Evolutionary conservation across 345 rosid genomes (phyloP).

Genomic region (Bruguiera parviflora): DNA sequence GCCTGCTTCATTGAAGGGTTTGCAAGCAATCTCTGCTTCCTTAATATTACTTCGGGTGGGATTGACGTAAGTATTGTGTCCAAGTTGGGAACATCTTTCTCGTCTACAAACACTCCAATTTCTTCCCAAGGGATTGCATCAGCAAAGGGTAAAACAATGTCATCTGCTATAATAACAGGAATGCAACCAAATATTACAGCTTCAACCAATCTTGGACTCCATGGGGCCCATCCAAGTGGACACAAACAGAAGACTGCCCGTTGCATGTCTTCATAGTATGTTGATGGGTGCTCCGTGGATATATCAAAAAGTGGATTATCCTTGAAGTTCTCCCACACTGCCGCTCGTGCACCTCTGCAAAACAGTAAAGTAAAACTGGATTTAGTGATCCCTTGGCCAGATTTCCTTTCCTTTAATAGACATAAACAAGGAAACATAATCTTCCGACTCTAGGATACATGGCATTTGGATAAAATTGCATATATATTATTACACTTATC

Average conservation of each 20-base stretch:
- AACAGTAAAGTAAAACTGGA: not conserved
- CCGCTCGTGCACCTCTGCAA: slow-evolving; percentile 90
- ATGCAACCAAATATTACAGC: slow-evolving; percentile 98
- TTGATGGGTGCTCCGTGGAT: slow-evolving; percentile 88
- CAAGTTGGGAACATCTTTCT: slow-evolving; percentile 74
- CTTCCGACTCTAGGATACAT: too few relatives aligned
- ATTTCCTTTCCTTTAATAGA: not conserved
- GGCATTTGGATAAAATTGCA: too few relatives aligned
- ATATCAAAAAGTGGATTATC: slow-evolving; percentile 89
- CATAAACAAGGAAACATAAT: not conserved
- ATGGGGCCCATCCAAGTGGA: slow-evolving; percentile 96
- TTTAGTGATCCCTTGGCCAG: not conserved
- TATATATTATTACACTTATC: too few relatives aligned
- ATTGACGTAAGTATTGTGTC: slow-evolving; percentile 85
- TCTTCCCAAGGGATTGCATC: slow-evolving; percentile 99
- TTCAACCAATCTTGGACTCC: slow-evolving; percentile 98
- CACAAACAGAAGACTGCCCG: slow-evolving; percentile 85
- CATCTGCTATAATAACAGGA: slow-evolving; percentile 93
- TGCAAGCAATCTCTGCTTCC: slow-evolving; percentile 88
- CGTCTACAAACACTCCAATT: slow-evolving; percentile 81
- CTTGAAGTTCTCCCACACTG: slow-evolving; percentile 97
- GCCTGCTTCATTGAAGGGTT: slow-evolving; percentile 93
- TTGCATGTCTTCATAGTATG: slow-evolving; percentile 97
- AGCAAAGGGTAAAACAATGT: slow-evolving; percentile 87
- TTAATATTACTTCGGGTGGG: slow-evolving; percentile 64